Base-by-base conservation (phyloP, 2,329 filamentous ascomycete species). In the Aspergillus felis region DNA sequence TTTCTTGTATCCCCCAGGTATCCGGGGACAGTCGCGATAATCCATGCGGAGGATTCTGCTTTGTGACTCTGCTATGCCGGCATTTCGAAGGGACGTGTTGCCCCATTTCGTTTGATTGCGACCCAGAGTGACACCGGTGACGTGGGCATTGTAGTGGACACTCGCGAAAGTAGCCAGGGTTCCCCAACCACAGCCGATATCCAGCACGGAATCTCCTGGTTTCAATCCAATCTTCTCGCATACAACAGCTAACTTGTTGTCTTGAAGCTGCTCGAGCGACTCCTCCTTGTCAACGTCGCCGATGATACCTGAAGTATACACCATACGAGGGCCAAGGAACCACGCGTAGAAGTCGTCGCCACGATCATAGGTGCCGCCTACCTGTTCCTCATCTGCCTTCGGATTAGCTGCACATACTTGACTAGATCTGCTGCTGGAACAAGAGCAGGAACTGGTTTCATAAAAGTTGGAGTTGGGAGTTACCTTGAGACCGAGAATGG, bases 101-200 rank as follows among this genome's bases (percentile, higher is more conserved):
- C 25, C 91, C 92, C 91, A 96, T 49, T 89, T 89, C 53, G 91
- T 93, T 80, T 95, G 91, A 79, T 96, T 94, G 72, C 87, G 86
- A 62, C 89, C 92, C 57, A 96, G 87, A 57, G 92, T 96, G 69
- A 96, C 82, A 78, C 92, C 92, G 29, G 89, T 68, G 3, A 71
- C 66, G 6, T 67, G 61, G 54, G 89, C 89, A 59, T 90, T 90
- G 74, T 92, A 94, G 82, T 93, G 90, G 74, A 88, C 84, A 67
- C 87, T 91, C 65, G 91, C 92, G 71, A 92, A 96, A 67, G 88
- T 89, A 69, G 90, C 87, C 56, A 96, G 87, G 20, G 91, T 5
- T 96, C 91, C 91, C 91, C 92, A 96, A 65, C 92, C 92, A 72
- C 91, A 96, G 70, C 91, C 91, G 70, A 96, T 93, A 70, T 96